Evolutionary conservation across 805 yeast genomes (phyloP), one percentile per base, ranked within the genome.

Genomic region (Kodamaea sagamina): DNA sequence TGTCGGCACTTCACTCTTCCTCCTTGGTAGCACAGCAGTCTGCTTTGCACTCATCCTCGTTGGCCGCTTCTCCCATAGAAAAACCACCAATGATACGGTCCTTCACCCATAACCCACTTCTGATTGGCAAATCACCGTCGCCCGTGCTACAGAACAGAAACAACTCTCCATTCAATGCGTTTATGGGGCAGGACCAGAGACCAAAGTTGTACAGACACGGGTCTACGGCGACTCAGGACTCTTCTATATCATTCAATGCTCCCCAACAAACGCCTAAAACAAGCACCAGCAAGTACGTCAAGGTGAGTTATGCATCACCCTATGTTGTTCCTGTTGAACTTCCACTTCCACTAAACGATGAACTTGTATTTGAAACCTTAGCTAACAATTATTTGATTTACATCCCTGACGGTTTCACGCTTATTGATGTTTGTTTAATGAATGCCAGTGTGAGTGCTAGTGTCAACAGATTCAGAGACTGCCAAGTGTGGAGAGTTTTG

Each of bases 401-500:
- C 3, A 56, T 75, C 0, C 77, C 79, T 0, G 75, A 72, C 17
- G 79, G 77, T 3, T 70, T 79, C 53, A 65, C 69, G 19, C 63
- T 81, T 11, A 55, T 69, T 10, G 81, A 81, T 35, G 81, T 74
- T 1, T 83, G 87, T 53, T 67, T 73, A 16, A 63, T 71, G 51
- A 85, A 85, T 54, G 76, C 87, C 0, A 62, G 69, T 12, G 65
- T 79, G 6, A 86, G 86, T 0, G 74, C 74, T 0, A 66, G 71
- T 36, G 84, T 72, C 1, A 69, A 71, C 12, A 61, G 70, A 39
- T 67, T 65, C 41, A 61, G 86, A 45, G 85, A 81, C 42, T 69
- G 82, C 42, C 86, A 81, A 53, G 72, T 79, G 0, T 84, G 89
- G 89, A 62, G 73, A 46, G 71, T 81, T 3, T 61, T 83, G 4